Percentiles rank a stretch among this genome's conserved stretches.
Conservation (phyloP, 148 eudicot genomes). For the Rhododendron ovatum region DNA sequence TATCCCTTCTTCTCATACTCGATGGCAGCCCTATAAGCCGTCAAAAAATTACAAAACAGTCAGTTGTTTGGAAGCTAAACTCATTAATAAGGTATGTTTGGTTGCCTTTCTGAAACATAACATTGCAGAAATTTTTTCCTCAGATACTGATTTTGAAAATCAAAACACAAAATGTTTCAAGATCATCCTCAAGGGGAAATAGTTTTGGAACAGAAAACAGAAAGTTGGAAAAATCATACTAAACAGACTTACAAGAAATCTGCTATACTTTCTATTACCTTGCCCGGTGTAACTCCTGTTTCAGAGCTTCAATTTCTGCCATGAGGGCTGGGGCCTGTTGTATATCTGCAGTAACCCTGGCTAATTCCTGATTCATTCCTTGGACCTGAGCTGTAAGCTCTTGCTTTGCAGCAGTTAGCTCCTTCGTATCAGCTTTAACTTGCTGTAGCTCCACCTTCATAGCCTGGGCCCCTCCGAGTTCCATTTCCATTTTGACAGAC, state of each 20-base stretch:
- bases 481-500: slow-evolving; percentile 72
- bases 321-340: slow-evolving; percentile 72
- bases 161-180: neutral
- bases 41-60: neutral
- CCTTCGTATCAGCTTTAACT: slow-evolving; percentile 66
- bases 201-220: neutral
- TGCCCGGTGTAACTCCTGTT: slow-evolving; percentile 69
- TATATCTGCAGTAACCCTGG: slow-evolving; percentile 63
- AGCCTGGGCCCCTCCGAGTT: slow-evolving; percentile 58
- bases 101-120: neutral
- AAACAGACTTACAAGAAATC: neutral
- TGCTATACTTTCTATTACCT: slow-evolving; percentile 37
- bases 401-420: slow-evolving; percentile 58
- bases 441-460: slow-evolving; percentile 76
- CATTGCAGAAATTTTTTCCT: neutral
- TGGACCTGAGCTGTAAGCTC: slow-evolving; percentile 69
- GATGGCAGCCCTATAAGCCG: slow-evolving; percentile 69
- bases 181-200: neutral
- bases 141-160: neutral
- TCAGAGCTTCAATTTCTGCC: slow-evolving; percentile 71
- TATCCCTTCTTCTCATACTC: slow-evolving; percentile 91
- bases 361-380: slow-evolving; percentile 71
- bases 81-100: neutral
- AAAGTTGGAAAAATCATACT: neutral
- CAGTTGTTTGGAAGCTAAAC: neutral